phyloP scores from a whole-genome alignment of 805 yeast species.

The Schwanniomyces vanrijiae region DNA sequence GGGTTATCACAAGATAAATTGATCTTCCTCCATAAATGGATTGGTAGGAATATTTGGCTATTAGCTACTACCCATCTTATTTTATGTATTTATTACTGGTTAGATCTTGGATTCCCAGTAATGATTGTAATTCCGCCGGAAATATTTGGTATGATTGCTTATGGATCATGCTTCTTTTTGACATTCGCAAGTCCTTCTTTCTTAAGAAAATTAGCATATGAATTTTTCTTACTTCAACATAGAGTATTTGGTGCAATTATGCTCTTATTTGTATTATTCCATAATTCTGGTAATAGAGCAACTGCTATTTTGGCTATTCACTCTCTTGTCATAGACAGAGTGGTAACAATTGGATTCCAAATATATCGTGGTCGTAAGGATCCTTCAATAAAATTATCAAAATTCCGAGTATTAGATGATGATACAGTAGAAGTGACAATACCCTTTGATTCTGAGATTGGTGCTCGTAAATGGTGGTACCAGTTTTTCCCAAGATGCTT shows the following conservation, averaged over 20 bases:
- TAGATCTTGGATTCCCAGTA: conserved; percentile 32
- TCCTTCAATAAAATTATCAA: conserved; percentile 40
- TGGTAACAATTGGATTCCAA: conserved; percentile 27
- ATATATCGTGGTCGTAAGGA: conserved; percentile 30
- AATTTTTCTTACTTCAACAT: conserved; percentile 45
- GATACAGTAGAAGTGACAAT: conserved; percentile 39
- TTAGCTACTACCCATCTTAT: conserved; percentile 35
- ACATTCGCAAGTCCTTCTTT: conserved; percentile 35
- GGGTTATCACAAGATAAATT: conserved; percentile 45
- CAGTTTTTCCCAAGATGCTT: conserved; percentile 34
- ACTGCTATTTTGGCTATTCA: conserved; percentile 43
- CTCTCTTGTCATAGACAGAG: conserved; percentile 41
- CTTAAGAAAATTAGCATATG: conserved; percentile 40
- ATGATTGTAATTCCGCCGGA: conserved; percentile 50
- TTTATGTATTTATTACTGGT: conserved; percentile 41
- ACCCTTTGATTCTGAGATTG: conserved; percentile 17
- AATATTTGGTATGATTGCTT: conserved; percentile 50
- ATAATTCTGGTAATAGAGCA: conserved; percentile 33
- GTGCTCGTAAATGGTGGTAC: conserved; percentile 24
- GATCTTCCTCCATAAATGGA: conserved; percentile 43
- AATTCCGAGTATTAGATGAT: conserved; percentile 40
- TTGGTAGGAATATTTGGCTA: conserved; percentile 39
- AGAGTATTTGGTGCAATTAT: conserved; percentile 40
- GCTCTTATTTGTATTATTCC: conserved; percentile 43
- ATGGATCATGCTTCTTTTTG: conserved; percentile 33